Evolutionary conservation across 148 eudicot species (phyloP).

Genomic region (Rhododendron ferrugineum): DNA sequence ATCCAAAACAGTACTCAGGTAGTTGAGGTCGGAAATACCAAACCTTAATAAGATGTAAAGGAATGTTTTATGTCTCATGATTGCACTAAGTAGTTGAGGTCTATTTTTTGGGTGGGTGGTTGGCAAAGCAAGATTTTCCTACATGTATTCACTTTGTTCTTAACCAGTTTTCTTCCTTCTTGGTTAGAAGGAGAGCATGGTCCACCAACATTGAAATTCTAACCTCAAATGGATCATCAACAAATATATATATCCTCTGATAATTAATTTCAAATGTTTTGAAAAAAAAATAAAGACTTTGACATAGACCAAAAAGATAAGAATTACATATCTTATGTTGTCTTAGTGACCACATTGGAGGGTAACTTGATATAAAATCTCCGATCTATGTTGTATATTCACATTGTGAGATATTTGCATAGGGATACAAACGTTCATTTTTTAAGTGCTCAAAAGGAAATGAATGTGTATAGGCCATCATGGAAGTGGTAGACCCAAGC

Average conservation of each 20-base stretch:
- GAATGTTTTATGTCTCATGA: slow-evolving; percentile 12
- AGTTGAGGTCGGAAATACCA: not conserved
- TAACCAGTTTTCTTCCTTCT: not conserved
- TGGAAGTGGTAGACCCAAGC: not conserved
- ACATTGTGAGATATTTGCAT: not conserved
- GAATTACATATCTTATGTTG: not conserved
- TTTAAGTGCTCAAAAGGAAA: not conserved
- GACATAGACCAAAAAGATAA: not conserved
- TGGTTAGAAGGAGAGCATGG: not conserved
- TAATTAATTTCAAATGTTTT: not conserved
- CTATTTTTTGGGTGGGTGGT: not conserved
- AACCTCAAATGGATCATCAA: not conserved
- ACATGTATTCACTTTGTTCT: not conserved
- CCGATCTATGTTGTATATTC: not conserved
- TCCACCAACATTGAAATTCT: not conserved
- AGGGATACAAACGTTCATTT: not conserved
- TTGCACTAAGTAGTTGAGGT: not conserved
- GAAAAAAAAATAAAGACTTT: not conserved
- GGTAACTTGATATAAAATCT: not conserved
- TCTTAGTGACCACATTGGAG: not conserved
- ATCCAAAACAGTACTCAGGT: not conserved
- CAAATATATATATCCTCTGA: not conserved
- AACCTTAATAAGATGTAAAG: slow-evolving; percentile 14
- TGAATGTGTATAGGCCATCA: not conserved
- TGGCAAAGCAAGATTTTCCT: not conserved